Evolutionary conservation across 2,329 filamentous ascomycete species (phyloP).

Genomic region (Monilinia aucupariae): DNA sequence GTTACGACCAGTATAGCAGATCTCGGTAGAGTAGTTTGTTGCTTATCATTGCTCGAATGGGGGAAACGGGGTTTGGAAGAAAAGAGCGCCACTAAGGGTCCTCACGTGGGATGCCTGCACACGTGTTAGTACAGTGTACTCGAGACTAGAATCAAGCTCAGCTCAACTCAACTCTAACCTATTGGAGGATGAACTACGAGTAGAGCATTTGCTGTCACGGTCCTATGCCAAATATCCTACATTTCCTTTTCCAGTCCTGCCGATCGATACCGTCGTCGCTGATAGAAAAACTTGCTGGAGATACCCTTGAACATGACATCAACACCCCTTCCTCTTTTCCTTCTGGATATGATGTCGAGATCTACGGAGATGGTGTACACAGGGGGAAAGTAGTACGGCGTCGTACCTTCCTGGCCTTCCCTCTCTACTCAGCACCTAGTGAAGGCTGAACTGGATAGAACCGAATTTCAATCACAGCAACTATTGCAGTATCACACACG

Average conservation of each 20-base stretch:
- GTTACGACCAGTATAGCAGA: neutral
- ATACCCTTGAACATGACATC: neutral
- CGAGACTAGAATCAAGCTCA: too few species aligned
- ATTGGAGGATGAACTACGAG: neutral
- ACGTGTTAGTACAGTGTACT: neutral
- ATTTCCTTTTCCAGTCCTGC: too few species aligned
- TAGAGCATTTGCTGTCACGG: too few species aligned
- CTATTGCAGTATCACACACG: too few species aligned
- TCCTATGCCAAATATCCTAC: too few species aligned
- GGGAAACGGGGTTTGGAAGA: neutral
- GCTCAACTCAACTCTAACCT: too few species aligned
- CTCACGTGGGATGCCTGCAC: constrained; percentile 2
- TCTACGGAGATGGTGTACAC: neutral
- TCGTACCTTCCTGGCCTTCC: too few species aligned
- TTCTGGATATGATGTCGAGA: neutral
- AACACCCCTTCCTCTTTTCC: neutral
- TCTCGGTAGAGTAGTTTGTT: too few species aligned
- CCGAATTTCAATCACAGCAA: neutral
- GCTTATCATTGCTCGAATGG: too few species aligned
- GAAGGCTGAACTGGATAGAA: neutral
- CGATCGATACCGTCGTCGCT: neutral
- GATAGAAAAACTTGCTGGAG: neutral
- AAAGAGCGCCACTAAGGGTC: neutral
- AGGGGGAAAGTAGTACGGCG: neutral
- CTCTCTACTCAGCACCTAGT: neutral